phyloP scores from a whole-genome alignment of 1,284 basidiomycete species.

The Phaffia rhodozyma region DNA sequence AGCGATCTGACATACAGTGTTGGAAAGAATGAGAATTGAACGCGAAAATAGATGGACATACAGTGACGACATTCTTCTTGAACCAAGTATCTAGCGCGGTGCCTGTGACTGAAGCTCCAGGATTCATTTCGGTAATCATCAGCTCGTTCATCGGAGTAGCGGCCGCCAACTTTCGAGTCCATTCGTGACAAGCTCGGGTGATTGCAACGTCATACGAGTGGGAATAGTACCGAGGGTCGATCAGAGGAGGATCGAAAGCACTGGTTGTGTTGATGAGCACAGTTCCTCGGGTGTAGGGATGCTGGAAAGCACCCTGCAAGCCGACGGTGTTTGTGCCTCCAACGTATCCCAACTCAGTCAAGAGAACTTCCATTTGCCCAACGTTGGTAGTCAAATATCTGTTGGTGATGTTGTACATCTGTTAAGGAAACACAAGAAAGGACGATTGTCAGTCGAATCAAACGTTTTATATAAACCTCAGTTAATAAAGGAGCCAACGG shows the following conservation, averaged over 20 bases:
- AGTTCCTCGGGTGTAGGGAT: conserved; percentile 35
- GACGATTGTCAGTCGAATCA: no score
- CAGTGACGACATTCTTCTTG: conserved; percentile 28
- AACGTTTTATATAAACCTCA: no score
- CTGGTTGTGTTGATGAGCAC: conserved; percentile 44
- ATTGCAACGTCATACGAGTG: conserved; percentile 28
- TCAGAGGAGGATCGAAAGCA: conserved; percentile 46
- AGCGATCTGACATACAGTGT: not conserved
- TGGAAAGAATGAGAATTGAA: not conserved
- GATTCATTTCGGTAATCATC: conserved; percentile 5
- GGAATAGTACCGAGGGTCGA: conserved; percentile 52
- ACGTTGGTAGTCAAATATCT: conserved; percentile 22
- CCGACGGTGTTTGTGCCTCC: conserved; percentile 3
- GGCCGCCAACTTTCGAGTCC: conserved; percentile 27
- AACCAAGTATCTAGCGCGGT: conserved; percentile 31
- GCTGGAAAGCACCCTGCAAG: conserved; percentile 32
- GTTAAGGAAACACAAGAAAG: no score
- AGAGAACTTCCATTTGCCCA: conserved; percentile 34
- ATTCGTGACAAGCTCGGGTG: conserved; percentile 25
- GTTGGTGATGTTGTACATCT: not conserved
- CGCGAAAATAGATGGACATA: conserved; percentile 17
- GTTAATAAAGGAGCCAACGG: no score
- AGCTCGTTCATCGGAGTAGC: conserved; percentile 25
- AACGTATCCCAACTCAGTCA: conserved; percentile 25
- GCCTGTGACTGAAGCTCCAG: conserved; percentile 24